Conservation (phyloP, 192 early-diverging fungal species). For the Mycoemilia scoparia region DNA sequence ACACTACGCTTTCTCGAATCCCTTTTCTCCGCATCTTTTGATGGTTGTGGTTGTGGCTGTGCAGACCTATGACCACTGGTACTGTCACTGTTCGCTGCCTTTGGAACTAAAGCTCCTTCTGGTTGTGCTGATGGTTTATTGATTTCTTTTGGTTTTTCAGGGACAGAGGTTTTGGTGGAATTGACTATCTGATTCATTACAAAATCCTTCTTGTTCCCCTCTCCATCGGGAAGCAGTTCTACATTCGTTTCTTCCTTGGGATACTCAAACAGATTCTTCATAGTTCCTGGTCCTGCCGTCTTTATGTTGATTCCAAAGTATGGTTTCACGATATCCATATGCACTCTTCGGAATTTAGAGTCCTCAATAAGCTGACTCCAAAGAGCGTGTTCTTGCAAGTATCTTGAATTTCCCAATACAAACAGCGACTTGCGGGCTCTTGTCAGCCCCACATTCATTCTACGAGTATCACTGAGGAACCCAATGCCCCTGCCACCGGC, state of each 20-base stretch:
- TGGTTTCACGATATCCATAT: slow-evolving; percentile 8
- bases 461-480: slow-evolving; percentile 63
- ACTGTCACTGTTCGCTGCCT: too few species aligned
- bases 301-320: slow-evolving; percentile 6
- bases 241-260: too few species aligned
- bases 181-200: slow-evolving; percentile 13
- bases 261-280: slow-evolving; percentile 4
- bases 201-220: slow-evolving; percentile 19
- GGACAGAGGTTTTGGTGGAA: too few species aligned
- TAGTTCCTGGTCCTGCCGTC: background rate
- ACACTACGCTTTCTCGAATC: too few species aligned
- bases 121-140: too few species aligned
- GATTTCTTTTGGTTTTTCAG: too few species aligned
- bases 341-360: slow-evolving; percentile 15
- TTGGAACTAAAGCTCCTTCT: too few species aligned
- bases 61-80: too few species aligned
- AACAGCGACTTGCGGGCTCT: slow-evolving; percentile 71
- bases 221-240: slow-evolving; percentile 7
- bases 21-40: too few species aligned
- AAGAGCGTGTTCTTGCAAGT: slow-evolving; percentile 36
- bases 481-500: slow-evolving; percentile 50
- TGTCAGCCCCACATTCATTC: slow-evolving; percentile 86
- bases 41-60: too few species aligned
- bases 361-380: slow-evolving; percentile 65
- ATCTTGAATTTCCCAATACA: slow-evolving; percentile 51